A percentile compares a stretch with the other conserved stretches of the same genome.
These are phyloP conservation scores for Lanmaoa rubissima DNA, from an alignment of 768 basidiomycete genomes.

Conservation along the genomic window DNA sequence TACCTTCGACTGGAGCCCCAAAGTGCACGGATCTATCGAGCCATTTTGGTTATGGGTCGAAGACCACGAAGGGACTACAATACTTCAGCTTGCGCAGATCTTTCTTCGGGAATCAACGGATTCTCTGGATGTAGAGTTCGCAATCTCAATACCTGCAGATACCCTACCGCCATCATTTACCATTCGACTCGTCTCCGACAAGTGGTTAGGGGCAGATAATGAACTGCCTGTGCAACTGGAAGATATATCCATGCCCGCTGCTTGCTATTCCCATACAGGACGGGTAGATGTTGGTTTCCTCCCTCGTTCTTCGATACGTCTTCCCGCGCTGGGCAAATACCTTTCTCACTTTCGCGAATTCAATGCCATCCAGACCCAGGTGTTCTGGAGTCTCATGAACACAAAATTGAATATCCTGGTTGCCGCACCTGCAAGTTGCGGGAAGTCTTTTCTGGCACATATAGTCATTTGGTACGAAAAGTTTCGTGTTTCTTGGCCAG, in stretches of 20 bases:
- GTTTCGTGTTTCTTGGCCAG: background rate
- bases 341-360: conserved; percentile 50
- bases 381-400: conserved; percentile 77
- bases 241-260: conserved; percentile 70
- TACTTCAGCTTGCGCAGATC: conserved; percentile 77
- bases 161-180: conserved; percentile 62
- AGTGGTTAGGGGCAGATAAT: conserved; percentile 91
- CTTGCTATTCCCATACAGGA: conserved; percentile 54
- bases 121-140: conserved; percentile 65
- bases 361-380: conserved; percentile 87
- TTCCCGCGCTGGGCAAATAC: conserved; percentile 43
- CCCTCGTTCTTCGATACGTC: conserved; percentile 49
- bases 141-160: conserved; percentile 67
- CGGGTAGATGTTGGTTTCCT: conserved; percentile 78
- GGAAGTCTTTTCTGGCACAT: conserved; percentile 75
- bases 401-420: conserved; percentile 67
- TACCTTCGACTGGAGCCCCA: conserved; percentile 77
- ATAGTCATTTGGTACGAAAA: conserved; percentile 66
- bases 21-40: conserved; percentile 71
- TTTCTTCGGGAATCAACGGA: conserved; percentile 67
- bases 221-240: conserved; percentile 63
- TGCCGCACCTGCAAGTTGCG: conserved; percentile 76
- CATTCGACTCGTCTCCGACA: conserved; percentile 81
- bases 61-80: conserved; percentile 74
- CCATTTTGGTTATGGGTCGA: conserved; percentile 98